These are phyloP conservation scores for Xylaria multiplex DNA, from an alignment of 2,329 filamentous ascomycete species.

Conservation along the genomic window DNA sequence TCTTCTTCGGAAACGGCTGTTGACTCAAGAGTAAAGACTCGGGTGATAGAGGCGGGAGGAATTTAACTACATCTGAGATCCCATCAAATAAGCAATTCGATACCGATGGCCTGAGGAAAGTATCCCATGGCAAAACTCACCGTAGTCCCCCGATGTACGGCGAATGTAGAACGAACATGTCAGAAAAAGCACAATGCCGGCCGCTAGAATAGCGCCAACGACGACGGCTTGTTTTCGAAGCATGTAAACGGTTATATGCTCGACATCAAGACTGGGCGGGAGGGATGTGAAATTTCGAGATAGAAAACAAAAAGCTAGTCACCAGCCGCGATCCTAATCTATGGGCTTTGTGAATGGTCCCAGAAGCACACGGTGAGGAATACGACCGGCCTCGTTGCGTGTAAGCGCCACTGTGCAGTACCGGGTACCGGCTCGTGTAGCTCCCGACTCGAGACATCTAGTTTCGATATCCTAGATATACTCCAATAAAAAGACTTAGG, in stretches of 20 bases:
- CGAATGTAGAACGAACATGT: neutral
- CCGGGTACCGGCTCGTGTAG: no score
- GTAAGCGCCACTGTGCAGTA: no score
- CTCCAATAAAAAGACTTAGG: no score
- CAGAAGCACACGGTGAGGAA: no score
- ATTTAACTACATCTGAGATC: neutral
- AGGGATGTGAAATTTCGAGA: no score
- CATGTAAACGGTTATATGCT: neutral
- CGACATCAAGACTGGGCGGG: neutral
- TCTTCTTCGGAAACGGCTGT: slow-evolving; percentile 41
- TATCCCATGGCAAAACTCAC: neutral
- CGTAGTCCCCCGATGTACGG: neutral
- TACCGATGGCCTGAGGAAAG: neutral
- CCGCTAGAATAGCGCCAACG: neutral
- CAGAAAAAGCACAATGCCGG: neutral
- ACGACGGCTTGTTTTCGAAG: slow-evolving; percentile 5
- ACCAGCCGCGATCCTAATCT: no score
- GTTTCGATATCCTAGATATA: no score
- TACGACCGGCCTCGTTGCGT: no score
- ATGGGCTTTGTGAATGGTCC: no score
- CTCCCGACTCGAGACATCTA: no score
- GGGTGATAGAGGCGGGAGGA: neutral
- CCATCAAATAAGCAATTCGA: neutral
- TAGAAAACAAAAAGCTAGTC: no score
- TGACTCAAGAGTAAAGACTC: neutral